These are phyloP conservation scores for Naganishia randhawae DNA, from an alignment of 768 basidiomycete genomes.

Conservation along the genomic window DNA sequence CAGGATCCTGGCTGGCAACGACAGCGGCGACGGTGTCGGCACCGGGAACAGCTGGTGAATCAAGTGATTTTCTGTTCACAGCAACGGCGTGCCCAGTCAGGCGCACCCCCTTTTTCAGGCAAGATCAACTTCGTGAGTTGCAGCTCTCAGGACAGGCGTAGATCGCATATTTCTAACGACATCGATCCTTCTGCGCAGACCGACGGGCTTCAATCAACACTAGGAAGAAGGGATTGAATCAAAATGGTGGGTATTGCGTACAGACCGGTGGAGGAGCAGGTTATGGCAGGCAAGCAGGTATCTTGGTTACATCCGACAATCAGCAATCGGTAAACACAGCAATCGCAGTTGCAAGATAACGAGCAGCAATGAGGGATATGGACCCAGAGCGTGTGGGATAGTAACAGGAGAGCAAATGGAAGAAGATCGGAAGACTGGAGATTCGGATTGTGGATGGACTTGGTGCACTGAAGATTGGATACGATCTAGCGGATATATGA, in stretches of 20 bases:
- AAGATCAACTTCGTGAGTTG: conserved; percentile 23
- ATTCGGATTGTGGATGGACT: not conserved
- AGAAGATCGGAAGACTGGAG: not conserved
- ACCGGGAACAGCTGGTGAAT: conserved; percentile 5
- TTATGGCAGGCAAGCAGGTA: conserved; percentile 5
- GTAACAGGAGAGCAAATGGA: no score
- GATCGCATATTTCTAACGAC: conserved; percentile 8
- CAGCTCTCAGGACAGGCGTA: not conserved
- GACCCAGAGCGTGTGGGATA: not conserved
- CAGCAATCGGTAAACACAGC: not conserved
- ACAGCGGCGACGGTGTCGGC: conserved; percentile 3
- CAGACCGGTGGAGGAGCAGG: not conserved
- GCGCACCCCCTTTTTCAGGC: not conserved
- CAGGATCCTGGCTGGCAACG: conserved; percentile 9
- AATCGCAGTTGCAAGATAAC: not conserved
- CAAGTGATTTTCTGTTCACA: conserved; percentile 2
- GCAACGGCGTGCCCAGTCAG: not conserved
- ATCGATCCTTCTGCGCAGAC: conserved; percentile 11
- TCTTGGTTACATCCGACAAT: not conserved
- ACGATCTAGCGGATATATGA: not conserved
- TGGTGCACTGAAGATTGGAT: not conserved
- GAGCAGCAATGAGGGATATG: no score
- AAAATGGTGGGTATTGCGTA: conserved; percentile 19
- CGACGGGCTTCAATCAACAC: conserved; percentile 22
- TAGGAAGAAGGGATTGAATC: conserved; percentile 23